phyloP scores from a whole-genome alignment of 495 filamentous ascomycete genomes.

The Coniosporium apollinis region DNA sequence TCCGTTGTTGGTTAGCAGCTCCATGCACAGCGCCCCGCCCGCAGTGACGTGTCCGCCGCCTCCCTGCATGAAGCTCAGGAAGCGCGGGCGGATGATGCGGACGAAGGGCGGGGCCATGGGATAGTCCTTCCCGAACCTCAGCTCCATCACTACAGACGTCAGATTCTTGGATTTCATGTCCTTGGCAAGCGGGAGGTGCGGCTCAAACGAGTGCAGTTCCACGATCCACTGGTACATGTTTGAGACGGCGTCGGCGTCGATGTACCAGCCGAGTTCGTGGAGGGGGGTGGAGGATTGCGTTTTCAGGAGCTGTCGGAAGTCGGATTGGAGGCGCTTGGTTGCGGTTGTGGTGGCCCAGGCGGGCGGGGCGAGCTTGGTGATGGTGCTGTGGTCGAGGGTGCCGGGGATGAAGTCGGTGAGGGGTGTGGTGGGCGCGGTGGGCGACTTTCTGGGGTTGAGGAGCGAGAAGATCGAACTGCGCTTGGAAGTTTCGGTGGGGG shows the following conservation, averaged over 20 bases:
- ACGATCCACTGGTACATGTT: constrained; percentile 93
- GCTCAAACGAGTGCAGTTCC: constrained; percentile 72
- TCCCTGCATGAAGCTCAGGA: constrained; percentile 48
- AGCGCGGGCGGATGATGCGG: constrained; percentile 67
- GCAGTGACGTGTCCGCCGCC: constrained; percentile 79
- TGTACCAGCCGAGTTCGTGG: constrained; percentile 72
- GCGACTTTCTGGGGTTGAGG: background rate
- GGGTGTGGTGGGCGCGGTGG: background rate
- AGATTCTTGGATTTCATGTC: constrained; percentile 51
- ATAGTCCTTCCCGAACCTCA: constrained; percentile 59
- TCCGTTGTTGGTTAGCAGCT: constrained; percentile 69
- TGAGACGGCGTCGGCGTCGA: constrained; percentile 38
- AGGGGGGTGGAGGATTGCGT: constrained; percentile 45
- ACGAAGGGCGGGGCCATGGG: constrained; percentile 75
- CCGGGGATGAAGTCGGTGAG: constrained; percentile 52
- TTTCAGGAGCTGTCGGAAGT: constrained; percentile 43
- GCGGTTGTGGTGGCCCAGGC: constrained; percentile 50
- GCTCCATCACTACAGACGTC: constrained; percentile 58
- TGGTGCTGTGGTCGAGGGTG: constrained; percentile 33
- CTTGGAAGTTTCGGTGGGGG: background rate
- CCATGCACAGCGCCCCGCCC: constrained; percentile 87
- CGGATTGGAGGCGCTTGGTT: constrained; percentile 43
- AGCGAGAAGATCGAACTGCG: background rate
- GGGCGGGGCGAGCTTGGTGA: constrained; percentile 46
- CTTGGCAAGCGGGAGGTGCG: constrained; percentile 45